A percentile compares a stretch with the other conserved stretches of the same genome.
Conservation (phyloP, 1,284 basidiomycete species). For the Papiliotrema fonsecae region DNA sequence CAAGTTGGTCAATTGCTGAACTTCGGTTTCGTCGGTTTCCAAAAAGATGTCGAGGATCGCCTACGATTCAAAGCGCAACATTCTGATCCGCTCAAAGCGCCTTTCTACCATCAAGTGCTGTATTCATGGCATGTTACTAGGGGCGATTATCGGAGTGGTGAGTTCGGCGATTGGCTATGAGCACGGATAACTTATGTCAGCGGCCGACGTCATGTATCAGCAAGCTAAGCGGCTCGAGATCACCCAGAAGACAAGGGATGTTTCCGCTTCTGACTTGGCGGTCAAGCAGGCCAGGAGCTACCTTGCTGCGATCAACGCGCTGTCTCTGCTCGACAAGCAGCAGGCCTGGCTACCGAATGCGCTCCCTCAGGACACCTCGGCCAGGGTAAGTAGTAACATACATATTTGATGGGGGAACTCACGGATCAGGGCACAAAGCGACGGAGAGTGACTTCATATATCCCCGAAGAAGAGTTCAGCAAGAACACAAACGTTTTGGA, state of each 20-base stretch:
- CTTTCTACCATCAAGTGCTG: constrained; percentile 87
- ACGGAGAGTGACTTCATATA: constrained; percentile 64
- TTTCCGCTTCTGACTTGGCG: constrained; percentile 56
- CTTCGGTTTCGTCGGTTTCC: constrained; percentile 80
- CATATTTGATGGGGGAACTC: not conserved
- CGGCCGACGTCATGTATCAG: constrained; percentile 89
- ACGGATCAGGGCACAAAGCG: constrained; percentile 55
- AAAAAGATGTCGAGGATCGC: constrained; percentile 81
- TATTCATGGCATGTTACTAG: constrained; percentile 87
- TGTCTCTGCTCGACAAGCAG: constrained; percentile 73
- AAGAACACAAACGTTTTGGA: constrained; percentile 60
- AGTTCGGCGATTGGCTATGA: constrained; percentile 27
- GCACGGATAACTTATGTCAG: constrained; percentile 49
- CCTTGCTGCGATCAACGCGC: constrained; percentile 80
- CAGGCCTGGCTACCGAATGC: constrained; percentile 77
- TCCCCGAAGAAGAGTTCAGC: constrained; percentile 69
- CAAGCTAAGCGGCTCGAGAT: constrained; percentile 74
- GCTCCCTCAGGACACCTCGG: constrained; percentile 9
- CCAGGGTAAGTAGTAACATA: constrained; percentile 5
- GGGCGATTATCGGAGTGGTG: constrained; percentile 84
- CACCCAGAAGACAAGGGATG: constrained; percentile 15
- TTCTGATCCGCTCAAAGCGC: constrained; percentile 76
- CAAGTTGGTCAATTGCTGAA: constrained; percentile 72
- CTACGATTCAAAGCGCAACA: constrained; percentile 93
- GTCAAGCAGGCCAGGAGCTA: constrained; percentile 75